These are phyloP conservation scores for Suillus variegatus DNA, from an alignment of 768 basidiomycete genomes.

Conservation along the genomic window DNA sequence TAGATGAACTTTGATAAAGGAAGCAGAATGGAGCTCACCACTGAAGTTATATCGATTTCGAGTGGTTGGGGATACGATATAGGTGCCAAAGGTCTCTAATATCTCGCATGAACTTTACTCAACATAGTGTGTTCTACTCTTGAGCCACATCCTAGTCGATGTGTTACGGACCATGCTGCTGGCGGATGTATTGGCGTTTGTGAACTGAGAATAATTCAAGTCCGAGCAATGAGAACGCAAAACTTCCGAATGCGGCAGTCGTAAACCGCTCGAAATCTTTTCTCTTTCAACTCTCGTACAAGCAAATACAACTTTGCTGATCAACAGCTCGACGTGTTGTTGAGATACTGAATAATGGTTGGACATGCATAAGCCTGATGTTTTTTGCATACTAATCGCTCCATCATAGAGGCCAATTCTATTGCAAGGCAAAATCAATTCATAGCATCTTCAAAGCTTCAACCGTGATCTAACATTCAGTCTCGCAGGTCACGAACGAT, in stretches of 20 bases:
- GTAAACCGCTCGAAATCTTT: background rate
- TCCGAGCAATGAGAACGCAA: background rate
- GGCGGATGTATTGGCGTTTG: background rate
- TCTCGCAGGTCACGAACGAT: conserved; percentile 87
- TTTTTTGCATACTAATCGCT: conserved; percentile 6
- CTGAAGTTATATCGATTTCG: background rate
- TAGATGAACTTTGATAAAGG: background rate
- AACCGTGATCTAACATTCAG: conserved; percentile 16
- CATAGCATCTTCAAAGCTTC: conserved; percentile 1
- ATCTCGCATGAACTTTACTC: background rate
- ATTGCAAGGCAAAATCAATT: conserved; percentile 55
- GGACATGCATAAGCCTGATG: conserved; percentile 3
- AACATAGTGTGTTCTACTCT: conserved; percentile 45
- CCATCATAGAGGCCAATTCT: conserved; percentile 66
- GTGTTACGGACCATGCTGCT: background rate
- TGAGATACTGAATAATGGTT: conserved; percentile 6
- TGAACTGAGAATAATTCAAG: too few species aligned
- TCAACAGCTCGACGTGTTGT: background rate
- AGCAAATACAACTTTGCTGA: background rate
- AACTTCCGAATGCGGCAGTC: background rate
- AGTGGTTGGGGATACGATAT: background rate
- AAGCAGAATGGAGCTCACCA: background rate
- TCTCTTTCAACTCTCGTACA: background rate
- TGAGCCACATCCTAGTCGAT: conserved; percentile 80
- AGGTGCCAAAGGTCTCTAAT: background rate